phyloP scores from a whole-genome alignment of 192 early-diverging fungal species.

The Backusella sp. region DNA sequence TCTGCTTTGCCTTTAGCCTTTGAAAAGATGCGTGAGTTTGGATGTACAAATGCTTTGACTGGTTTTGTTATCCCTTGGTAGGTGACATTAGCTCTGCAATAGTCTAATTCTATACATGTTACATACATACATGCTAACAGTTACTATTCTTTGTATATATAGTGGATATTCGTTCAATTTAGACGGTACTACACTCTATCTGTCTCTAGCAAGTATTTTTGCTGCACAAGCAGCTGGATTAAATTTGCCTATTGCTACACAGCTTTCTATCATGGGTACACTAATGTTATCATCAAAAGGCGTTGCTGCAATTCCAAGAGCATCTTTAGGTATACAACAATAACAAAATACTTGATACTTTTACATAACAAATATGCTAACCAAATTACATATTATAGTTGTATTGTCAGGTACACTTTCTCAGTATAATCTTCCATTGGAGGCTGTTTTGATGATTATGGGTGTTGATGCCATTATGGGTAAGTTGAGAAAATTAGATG shows the following conservation, averaged over 20 bases:
- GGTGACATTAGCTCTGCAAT: background rate
- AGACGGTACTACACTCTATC: slow-evolving; percentile 72
- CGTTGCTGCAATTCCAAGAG: slow-evolving; percentile 57
- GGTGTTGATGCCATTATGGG: slow-evolving; percentile 72
- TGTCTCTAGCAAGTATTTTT: slow-evolving; percentile 64
- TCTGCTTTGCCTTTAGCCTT: slow-evolving; percentile 67
- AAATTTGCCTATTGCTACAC: slow-evolving; percentile 47
- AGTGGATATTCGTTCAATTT: slow-evolving; percentile 76
- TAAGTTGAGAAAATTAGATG: background rate
- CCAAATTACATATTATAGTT: slow-evolving; percentile 22
- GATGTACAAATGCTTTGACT: slow-evolving; percentile 62
- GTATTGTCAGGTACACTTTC: slow-evolving; percentile 58
- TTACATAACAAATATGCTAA: background rate
- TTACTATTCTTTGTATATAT: background rate
- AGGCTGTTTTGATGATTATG: slow-evolving; percentile 59
- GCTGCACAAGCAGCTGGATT: slow-evolving; percentile 60
- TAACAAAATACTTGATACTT: background rate
- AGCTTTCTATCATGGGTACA: slow-evolving; percentile 63
- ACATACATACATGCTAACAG: no score
- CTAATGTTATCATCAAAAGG: slow-evolving; percentile 70
- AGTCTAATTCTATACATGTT: background rate
- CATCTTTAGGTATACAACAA: slow-evolving; percentile 37
- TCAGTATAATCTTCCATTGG: slow-evolving; percentile 53
- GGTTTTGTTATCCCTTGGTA: slow-evolving; percentile 60
- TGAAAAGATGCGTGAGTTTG: slow-evolving; percentile 65